These are phyloP conservation scores for Alternaria arbusti DNA, from an alignment of 2,329 filamentous ascomycete species.

Conservation along the genomic window DNA sequence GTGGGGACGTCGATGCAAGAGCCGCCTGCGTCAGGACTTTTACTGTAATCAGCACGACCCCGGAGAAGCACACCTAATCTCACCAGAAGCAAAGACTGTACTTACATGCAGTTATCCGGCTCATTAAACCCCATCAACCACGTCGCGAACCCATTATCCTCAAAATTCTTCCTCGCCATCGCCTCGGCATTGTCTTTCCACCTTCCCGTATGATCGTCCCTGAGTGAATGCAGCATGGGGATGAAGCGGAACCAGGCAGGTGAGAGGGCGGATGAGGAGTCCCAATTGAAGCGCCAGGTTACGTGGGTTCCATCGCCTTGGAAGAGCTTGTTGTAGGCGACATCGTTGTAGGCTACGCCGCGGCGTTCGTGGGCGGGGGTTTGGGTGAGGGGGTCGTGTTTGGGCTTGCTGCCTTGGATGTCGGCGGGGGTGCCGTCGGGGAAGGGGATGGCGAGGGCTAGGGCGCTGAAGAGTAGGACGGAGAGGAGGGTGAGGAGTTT, in stretches of 20 bases:
- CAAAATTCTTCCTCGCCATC: not conserved
- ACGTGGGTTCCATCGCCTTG: conserved; percentile 49
- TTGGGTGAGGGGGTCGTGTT: conserved; percentile 47
- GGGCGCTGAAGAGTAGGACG: too few species aligned
- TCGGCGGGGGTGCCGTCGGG: not conserved
- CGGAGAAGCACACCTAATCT: too few species aligned
- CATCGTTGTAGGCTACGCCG: conserved; percentile 70
- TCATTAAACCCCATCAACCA: conserved; percentile 44
- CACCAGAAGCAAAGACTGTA: not conserved
- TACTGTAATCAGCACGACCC: not conserved
- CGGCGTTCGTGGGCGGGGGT: conserved; percentile 48
- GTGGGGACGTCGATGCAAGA: conserved; percentile 29
- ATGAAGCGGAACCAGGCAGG: conserved; percentile 61
- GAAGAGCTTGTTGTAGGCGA: conserved; percentile 59
- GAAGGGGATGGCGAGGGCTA: too few species aligned
- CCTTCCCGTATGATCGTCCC: conserved; percentile 12
- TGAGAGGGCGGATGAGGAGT: conserved; percentile 47
- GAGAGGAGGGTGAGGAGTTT: too few species aligned
- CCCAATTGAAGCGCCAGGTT: conserved; percentile 75
- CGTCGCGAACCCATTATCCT: conserved; percentile 6
- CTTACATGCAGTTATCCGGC: conserved; percentile 40
- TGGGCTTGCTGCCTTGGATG: not conserved
- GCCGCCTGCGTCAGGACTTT: conserved; percentile 21
- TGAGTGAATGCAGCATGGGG: conserved; percentile 55
- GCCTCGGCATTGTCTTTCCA: conserved; percentile 28